Base-by-base conservation (phyloP, 768 basidiomycete species). In the Termitomyces sp. region DNA sequence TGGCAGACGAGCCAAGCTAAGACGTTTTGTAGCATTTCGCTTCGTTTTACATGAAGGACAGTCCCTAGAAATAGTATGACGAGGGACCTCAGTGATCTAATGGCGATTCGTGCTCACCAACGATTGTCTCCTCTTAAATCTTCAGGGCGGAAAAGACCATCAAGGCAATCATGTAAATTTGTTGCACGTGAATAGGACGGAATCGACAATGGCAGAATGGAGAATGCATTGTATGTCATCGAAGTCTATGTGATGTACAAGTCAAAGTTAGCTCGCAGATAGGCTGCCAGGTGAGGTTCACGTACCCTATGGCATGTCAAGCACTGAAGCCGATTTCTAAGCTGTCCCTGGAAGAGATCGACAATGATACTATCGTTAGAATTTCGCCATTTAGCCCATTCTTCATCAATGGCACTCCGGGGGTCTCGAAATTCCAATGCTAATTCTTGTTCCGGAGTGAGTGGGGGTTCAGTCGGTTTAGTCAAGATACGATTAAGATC, bases 331-430 rank as follows among this genome's bases (percentile, higher is more conserved):
- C 86, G 79, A 72, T 89, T 98, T 59, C 92, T 78, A 69, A 97
- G 98, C 69, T 98, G 97, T 11, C 96, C 96, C 72, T 98, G 96
- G 76, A 99, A 98, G 66, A 88, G 91, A 70, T 98, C 95, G 27
- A 98, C 97, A 50, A 99, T 88, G 51, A 98, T 72, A 63, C 90
- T 93, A 67, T 99, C 93, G 66, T 98, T 94, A 53, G 91, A 81
- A 74, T 84, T 83, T 67, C 84, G 84, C 78, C 97, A 98, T 36
- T 88, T 81, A 57, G 83, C 77, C 96, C 96, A 99, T 71, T 98
- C 96, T 64, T 90, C 83, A 61, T 92, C 89, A 66, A 91, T 89
- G 18, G 94, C 94, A 59, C 7, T 85, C 80, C 7, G 95, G 88
- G 18, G 98, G 72, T 48, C 83, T 79, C 54, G 54, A 18, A 38